Base-by-base conservation (phyloP, 2,329 filamentous ascomycete species). In the Apiospora rasikravindrae region DNA sequence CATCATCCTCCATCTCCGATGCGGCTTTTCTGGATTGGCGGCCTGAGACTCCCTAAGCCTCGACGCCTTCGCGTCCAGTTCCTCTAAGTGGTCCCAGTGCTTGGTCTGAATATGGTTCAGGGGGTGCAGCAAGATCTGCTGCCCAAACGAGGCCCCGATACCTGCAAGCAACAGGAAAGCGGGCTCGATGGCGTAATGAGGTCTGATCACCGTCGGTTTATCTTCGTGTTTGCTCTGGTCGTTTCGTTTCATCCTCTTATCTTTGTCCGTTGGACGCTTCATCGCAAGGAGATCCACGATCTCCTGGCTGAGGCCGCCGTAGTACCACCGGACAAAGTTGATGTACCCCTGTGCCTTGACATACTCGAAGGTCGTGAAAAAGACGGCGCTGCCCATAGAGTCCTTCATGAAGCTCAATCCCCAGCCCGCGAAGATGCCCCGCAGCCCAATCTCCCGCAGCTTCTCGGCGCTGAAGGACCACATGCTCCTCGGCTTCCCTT, bases 281-380 rank as follows among this genome's bases (percentile, higher is more conserved):
- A 80, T 81, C 11, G 86, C 86, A 0, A 89, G 81, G 0, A 86
- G 76, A 71, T 88, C 83, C 69, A 90, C 82, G 16, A 84, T 85
- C 45, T 89, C 85, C 53, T 86, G 84, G 40, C 84, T 86, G 33
- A 90, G 80, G 0, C 86, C 87, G 40, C 90, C 89, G 75, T 95
- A 95, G 79, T 91, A 93, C 84, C 88, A 90, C 19, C 87, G 88
- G 44, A 95, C 88, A 77, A 93, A 95, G 64, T 84, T 84, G 81
- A 94, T 94, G 82, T 93, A 93, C 16, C 87, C 86, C 79, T 95
- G 93, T 14, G 90, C 91, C 80, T 95, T 95, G 77, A 94, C 84
- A 67, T 90, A 93, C 82, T 95, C 93, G 74, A 95, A 95, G 0
- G 88, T 89, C 76, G 88, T 89, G 81, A 95, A 95, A 86, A 94